Conservation (phyloP, 768 basidiomycete species). For the Suillus ampliporus region DNA sequence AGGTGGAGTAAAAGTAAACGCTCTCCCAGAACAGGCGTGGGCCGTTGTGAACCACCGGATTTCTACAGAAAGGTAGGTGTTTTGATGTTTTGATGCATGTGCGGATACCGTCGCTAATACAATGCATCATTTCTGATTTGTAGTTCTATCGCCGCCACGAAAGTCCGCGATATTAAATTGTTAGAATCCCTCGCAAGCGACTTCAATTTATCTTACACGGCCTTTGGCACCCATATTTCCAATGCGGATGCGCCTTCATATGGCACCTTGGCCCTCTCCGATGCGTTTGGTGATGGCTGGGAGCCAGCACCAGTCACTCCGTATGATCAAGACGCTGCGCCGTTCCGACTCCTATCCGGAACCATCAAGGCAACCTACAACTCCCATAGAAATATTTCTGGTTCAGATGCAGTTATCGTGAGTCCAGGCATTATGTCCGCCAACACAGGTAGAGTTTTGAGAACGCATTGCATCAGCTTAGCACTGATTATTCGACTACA, state of each 20-base stretch:
- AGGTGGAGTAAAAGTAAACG: conserved; percentile 78
- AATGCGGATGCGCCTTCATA: conserved; percentile 37
- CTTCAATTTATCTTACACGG: conserved; percentile 63
- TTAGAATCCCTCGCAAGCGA: conserved; percentile 49
- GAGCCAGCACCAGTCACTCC: conserved; percentile 76
- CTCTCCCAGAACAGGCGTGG: conserved; percentile 75
- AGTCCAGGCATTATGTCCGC: conserved; percentile 63
- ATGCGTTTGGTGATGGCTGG: conserved; percentile 51
- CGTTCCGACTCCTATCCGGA: conserved; percentile 62
- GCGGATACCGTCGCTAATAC: not conserved
- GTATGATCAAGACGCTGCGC: conserved; percentile 31
- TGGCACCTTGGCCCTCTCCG: conserved; percentile 56
- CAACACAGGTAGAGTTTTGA: conserved; percentile 47
- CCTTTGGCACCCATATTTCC: conserved; percentile 55
- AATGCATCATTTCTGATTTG: conserved; percentile 3
- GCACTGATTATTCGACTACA: conserved; percentile 15
- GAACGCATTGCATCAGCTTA: not conserved
- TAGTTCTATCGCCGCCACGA: conserved; percentile 48
- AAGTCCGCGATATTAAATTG: conserved; percentile 50
- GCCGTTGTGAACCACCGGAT: conserved; percentile 79
- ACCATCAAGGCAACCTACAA: conserved; percentile 68
- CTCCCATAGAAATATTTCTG: conserved; percentile 47
- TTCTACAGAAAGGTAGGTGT: conserved; percentile 57
- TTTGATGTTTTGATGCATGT: not conserved
- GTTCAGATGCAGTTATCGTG: conserved; percentile 44